Conservation (phyloP, 148 eudicot genomes). For the Rhododendron kiyosumense region DNA sequence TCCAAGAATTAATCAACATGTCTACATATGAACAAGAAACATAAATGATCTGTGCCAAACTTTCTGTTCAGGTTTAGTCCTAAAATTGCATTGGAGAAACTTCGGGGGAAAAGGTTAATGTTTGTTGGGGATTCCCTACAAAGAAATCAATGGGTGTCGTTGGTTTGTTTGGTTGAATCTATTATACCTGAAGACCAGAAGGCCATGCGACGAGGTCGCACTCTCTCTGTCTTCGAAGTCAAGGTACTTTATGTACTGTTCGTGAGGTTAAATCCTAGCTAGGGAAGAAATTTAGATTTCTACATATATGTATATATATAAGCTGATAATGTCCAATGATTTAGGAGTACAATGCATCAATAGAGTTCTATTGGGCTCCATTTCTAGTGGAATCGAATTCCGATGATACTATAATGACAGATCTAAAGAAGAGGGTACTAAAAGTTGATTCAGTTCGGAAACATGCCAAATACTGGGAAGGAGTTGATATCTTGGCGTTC, state of each 20-base stretch:
- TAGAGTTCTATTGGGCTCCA: conserved; percentile 99
- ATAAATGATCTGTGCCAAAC: neutral
- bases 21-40: too few species aligned
- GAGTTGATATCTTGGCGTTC: conserved; percentile 78
- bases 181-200: conserved; percentile 56
- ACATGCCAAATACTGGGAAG: conserved; percentile 75
- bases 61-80: conserved; percentile 42
- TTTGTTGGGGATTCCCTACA: conserved; percentile 93
- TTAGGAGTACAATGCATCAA: conserved; percentile 78
- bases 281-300: too few species aligned
- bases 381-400: conserved; percentile 82
- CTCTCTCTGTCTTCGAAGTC: conserved; percentile 54
- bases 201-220: conserved; percentile 62
- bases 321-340: too few species aligned
- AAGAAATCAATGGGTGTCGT: conserved; percentile 93
- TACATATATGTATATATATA: too few species aligned
- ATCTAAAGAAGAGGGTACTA: conserved; percentile 65
- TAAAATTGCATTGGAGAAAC: conserved; percentile 45
- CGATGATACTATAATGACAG: conserved; percentile 52
- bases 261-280: neutral
- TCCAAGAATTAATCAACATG: too few species aligned
- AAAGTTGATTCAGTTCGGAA: conserved; percentile 73
- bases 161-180: conserved; percentile 77
- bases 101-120: conserved; percentile 83
- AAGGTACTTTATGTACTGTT: conserved; percentile 38